Conservation (phyloP, 805 yeast genomes). For the Wickerhamomyces strasburgensis region DNA sequence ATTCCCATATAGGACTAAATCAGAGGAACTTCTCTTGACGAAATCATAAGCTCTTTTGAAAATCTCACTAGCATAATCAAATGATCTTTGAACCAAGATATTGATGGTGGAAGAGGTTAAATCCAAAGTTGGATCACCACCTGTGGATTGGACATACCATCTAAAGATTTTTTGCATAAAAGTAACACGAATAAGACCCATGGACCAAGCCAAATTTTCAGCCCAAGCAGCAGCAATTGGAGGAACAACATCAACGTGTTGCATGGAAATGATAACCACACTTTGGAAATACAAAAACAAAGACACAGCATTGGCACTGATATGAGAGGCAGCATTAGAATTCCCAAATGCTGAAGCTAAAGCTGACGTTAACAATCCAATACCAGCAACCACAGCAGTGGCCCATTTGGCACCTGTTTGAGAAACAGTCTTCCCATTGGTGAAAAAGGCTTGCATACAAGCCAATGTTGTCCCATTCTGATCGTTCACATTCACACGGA, state of each 20-base stretch:
- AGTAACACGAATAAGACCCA: slow-evolving; percentile 73
- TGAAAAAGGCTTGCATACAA: slow-evolving; percentile 82
- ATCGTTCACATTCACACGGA: slow-evolving; percentile 67
- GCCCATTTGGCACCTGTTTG: slow-evolving; percentile 94
- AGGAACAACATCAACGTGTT: slow-evolving; percentile 79
- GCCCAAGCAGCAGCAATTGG: slow-evolving; percentile 93
- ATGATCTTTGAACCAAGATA: slow-evolving; percentile 70
- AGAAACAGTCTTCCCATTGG: slow-evolving; percentile 92
- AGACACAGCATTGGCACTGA: slow-evolving; percentile 81
- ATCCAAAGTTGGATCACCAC: slow-evolving; percentile 75
- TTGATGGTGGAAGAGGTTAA: slow-evolving; percentile 57
- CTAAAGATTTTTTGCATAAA: slow-evolving; percentile 85
- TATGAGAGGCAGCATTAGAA: slow-evolving; percentile 83
- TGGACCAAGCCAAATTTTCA: slow-evolving; percentile 90
- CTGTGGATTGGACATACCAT: slow-evolving; percentile 85
- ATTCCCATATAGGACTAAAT: slow-evolving; percentile 43
- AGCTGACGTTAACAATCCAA: slow-evolving; percentile 82
- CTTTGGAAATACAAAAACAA: slow-evolving; percentile 85
- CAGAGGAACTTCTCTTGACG: slow-evolving; percentile 32
- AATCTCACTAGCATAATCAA: slow-evolving; percentile 22
- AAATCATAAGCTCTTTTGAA: slow-evolving; percentile 27
- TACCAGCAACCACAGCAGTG: slow-evolving; percentile 84
- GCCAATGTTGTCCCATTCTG: slow-evolving; percentile 63
- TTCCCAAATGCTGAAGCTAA: slow-evolving; percentile 79
- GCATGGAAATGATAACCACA: slow-evolving; percentile 79